Percentiles rank a stretch among this genome's conserved stretches.
Conservation (phyloP, 176 grass and related monocot genomes). For the Paspalum notatum region DNA sequence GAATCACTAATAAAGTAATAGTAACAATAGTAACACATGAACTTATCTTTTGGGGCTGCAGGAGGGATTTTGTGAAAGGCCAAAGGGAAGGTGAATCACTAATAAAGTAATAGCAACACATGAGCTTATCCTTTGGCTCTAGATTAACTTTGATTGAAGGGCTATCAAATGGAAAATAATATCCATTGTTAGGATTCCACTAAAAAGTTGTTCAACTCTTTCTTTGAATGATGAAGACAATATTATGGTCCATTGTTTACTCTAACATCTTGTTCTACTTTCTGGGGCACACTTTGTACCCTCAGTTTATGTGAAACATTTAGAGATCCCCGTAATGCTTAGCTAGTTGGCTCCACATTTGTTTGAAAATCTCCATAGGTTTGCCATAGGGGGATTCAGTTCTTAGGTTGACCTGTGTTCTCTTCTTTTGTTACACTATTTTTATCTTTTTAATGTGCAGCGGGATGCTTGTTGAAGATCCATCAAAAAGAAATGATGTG, state of each 20-base stretch:
- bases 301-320: neutral
- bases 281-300: neutral
- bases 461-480: slow-evolving; percentile 98
- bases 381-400: neutral
- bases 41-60: too few relatives aligned
- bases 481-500: slow-evolving; percentile 63
- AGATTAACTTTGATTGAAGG: neutral
- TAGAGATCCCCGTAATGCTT: neutral
- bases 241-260: slow-evolving; percentile 6
- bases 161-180: neutral
- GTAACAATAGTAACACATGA: too few relatives aligned
- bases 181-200: neutral
- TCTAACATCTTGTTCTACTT: slow-evolving; percentile 19
- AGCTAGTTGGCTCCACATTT: neutral
- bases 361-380: neutral
- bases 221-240: neutral
- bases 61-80: too few relatives aligned
- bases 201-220: neutral
- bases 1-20: too few relatives aligned
- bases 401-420: neutral
- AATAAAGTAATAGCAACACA: neutral
- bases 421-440: neutral
- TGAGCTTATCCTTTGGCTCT: neutral
- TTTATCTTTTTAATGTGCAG: slow-evolving; percentile 43
- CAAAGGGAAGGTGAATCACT: neutral